These are phyloP conservation scores for Erigeron canadensis DNA, from an alignment of 129 eudicot genomes.

Conservation along the genomic window DNA sequence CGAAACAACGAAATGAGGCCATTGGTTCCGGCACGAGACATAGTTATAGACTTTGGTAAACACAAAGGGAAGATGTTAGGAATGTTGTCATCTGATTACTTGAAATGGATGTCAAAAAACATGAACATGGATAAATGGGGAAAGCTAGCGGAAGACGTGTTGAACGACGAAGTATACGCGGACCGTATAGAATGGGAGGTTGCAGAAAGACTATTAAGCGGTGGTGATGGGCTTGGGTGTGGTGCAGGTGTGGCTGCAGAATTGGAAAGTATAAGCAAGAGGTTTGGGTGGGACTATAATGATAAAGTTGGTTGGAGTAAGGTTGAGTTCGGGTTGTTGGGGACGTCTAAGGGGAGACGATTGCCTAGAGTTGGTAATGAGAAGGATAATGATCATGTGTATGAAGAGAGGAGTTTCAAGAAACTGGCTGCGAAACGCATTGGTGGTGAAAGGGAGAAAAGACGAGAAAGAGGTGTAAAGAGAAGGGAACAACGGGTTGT, in stretches of 20 bases:
- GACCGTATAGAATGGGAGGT: slow-evolving; percentile 78
- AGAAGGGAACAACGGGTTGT: slow-evolving; percentile 20
- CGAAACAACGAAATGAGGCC: too few relatives aligned
- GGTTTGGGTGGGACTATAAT: slow-evolving; percentile 67
- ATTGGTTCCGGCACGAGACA: slow-evolving; percentile 50
- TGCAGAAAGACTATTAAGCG: slow-evolving; percentile 53
- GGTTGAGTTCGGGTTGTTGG: slow-evolving; percentile 57
- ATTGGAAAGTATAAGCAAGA: slow-evolving; percentile 50
- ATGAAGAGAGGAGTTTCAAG: neutral
- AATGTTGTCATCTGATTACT: slow-evolving; percentile 55
- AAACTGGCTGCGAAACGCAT: neutral
- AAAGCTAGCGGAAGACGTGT: slow-evolving; percentile 55
- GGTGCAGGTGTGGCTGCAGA: slow-evolving; percentile 17
- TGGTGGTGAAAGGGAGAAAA: slow-evolving; percentile 22
- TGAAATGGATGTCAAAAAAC: slow-evolving; percentile 69
- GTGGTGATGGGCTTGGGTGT: slow-evolving; percentile 17
- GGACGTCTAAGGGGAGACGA: slow-evolving; percentile 63
- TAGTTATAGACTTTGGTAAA: slow-evolving; percentile 60
- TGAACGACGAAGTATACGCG: slow-evolving; percentile 54
- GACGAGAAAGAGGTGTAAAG: slow-evolving; percentile 48
- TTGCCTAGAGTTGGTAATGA: slow-evolving; percentile 41
- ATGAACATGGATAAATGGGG: slow-evolving; percentile 59
- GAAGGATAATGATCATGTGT: neutral
- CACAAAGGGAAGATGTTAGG: slow-evolving; percentile 71
- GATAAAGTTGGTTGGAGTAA: slow-evolving; percentile 60